Conservation (phyloP, 805 yeast genomes). For the Jamesozyma gamospora region DNA sequence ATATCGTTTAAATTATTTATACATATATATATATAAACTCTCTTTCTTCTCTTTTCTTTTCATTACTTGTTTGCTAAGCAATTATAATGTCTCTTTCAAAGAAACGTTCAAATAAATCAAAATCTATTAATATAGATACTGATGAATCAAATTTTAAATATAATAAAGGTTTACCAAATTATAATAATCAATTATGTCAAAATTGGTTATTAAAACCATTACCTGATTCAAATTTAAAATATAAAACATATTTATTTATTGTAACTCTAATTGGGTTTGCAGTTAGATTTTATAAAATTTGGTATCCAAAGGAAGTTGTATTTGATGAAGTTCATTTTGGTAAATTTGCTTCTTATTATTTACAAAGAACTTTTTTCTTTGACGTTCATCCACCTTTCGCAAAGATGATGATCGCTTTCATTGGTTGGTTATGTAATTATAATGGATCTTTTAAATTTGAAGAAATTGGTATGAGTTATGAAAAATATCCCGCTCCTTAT, state of each 20-base stretch:
- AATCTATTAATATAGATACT: constrained; percentile 9
- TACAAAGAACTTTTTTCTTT: constrained; percentile 85
- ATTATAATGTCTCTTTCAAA: constrained; percentile 7
- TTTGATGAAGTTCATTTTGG: constrained; percentile 87
- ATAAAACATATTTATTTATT: constrained; percentile 40
- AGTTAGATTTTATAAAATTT: constrained; percentile 52
- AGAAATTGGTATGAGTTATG: constrained; percentile 74
- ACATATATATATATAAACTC: too few relatives aligned
- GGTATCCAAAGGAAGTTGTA: constrained; percentile 65
- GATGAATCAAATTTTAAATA: constrained; percentile 23
- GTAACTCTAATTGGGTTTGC: constrained; percentile 61
- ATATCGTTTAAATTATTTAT: too few relatives aligned
- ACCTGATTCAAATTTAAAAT: constrained; percentile 22
- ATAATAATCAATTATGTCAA: constrained; percentile 12
- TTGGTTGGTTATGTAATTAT: constrained; percentile 83
- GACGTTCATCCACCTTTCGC: constrained; percentile 99
- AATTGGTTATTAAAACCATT: constrained; percentile 19
- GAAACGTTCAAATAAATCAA: constrained; percentile 2
- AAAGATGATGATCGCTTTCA: constrained; percentile 79
- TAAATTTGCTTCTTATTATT: constrained; percentile 73
- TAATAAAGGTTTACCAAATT: constrained; percentile 10
- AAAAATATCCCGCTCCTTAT: constrained; percentile 73
- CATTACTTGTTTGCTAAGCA: too few relatives aligned
- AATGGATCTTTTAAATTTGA: constrained; percentile 90
- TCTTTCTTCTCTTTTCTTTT: too few relatives aligned